Evolutionary conservation across 2,329 filamentous ascomycete species (phyloP), one percentile per base, ranked within the genome.

Genomic region (Aspergillus texensis): DNA sequence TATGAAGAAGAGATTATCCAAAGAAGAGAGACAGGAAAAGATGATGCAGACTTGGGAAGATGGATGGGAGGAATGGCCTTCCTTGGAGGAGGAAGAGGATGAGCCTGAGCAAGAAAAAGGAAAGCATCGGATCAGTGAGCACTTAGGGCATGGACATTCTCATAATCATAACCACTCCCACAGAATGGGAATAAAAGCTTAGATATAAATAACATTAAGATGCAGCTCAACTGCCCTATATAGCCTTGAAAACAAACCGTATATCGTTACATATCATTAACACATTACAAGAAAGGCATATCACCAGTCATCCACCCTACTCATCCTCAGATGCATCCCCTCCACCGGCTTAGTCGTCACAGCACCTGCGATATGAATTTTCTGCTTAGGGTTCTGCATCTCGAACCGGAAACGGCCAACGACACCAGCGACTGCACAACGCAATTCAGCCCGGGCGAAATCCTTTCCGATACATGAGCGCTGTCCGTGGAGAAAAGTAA

Each of bases 51-150:
- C 85, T 50, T 89, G 87, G 77, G 86, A 88, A 63, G 86, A 89
- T 72, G 84, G 83, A 1, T 88, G 85, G 68, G 84, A 85, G 8
- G 83, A 84, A 54, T 88, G 86, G 86, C 78, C 80, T 0, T 79
- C 78, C 14, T 39, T 56, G 5, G 74, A 72, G 11, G 69, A 64
- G 14, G 69, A 71, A 30, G 71, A 71, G 11, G 65, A 76, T 21
- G 73, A 73, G 6, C 39, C 69, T 28, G 63, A 63, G 8, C 54
- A 53, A 52, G 46, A 48, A 48, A 46, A 56, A 53, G 60, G 56
- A 21, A 77, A 76, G 55, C 75, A 73, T 56, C 66, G 68, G 19
- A 71, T 72, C 12, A 77, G 74, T 50, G 72, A 77, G 58, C 59
- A 75, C 55, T 39, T 75, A 45, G 70, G 70, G 9, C 68, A 68